Percentiles rank a stretch among this genome's conserved stretches.
Conservation (phyloP, 768 basidiomycete genomes). For the Pulveroboletus sp. region DNA sequence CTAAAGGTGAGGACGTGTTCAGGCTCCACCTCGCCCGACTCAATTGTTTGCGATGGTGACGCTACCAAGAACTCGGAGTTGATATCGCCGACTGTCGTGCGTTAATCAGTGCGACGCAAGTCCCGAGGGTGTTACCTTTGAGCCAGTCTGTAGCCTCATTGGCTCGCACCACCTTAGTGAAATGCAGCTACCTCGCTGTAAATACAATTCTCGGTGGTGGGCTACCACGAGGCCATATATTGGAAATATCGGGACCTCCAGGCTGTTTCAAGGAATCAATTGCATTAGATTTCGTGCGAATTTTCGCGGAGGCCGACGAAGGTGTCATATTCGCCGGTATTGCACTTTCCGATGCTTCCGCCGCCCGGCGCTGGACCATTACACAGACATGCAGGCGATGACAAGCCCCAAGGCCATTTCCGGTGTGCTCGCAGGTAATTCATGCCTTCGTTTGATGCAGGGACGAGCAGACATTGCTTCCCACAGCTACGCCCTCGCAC, state of each 20-base stretch:
- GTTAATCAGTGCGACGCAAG: slow-evolving; percentile 42
- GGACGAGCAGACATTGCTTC: slow-evolving; percentile 3
- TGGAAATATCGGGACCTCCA: slow-evolving; percentile 76
- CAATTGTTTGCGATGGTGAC: background rate
- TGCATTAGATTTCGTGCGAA: slow-evolving; percentile 45
- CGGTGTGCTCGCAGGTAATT: slow-evolving; percentile 25
- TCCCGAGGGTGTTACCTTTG: slow-evolving; percentile 30
- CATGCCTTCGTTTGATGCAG: slow-evolving; percentile 7
- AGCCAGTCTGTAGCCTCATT: slow-evolving; percentile 58
- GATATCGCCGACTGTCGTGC: slow-evolving; percentile 42
- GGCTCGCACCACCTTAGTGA: slow-evolving; percentile 14
- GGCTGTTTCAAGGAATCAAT: slow-evolving; percentile 63
- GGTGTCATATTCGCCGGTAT: slow-evolving; percentile 66
- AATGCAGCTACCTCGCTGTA: slow-evolving; percentile 41
- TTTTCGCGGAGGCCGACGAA: slow-evolving; percentile 44
- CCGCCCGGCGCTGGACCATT: slow-evolving; percentile 3
- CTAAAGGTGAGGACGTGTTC: slow-evolving; percentile 42
- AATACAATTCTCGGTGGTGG: slow-evolving; percentile 64
- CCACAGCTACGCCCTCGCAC: slow-evolving; percentile 43
- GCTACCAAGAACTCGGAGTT: slow-evolving; percentile 46
- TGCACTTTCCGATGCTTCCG: slow-evolving; percentile 1
- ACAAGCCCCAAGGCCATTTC: slow-evolving; percentile 36
- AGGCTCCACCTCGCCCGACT: background rate
- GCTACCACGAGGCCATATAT: slow-evolving; percentile 52
- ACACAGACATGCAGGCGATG: slow-evolving; percentile 49